Base-by-base conservation (phyloP, 108 stramenopile species). In the Stephanodiscus triporus region DNA sequence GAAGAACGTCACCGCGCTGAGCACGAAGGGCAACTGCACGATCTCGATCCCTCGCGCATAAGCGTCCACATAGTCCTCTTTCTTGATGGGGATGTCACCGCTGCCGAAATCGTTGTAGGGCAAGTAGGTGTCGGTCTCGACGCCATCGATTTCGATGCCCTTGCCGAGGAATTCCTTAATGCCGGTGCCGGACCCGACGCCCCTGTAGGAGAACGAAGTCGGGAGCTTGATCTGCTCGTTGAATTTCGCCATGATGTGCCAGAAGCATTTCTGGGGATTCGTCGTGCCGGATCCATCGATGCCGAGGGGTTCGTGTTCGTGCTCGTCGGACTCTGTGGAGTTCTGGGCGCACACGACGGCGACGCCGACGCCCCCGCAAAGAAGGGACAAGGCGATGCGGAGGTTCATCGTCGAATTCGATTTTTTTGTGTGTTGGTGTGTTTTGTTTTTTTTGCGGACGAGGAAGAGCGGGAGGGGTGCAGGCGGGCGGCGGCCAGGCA, bases 251-350 rank as follows among this genome's bases (percentile, higher is more conserved):
- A 96, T 88, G 36, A 94, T 84, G 47, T 87, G 73, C 91, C 91
- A 94, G 60, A 84, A 88, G 77, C 90, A 96, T 63, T 89, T 90
- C 55, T 87, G 87, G 24, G 95, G 95, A 66, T 96, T 96, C 19
- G 95, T 96, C 13, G 95, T 96, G 14, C 95, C 95, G 36, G 78
- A 81, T 42, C 95, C 95, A 48, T 94, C 88, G 30, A 96, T n/a
- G 36, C 60, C 36, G n/a, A 61, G 60, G 30, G 22, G 22, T 38
- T 61, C 60, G 19, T 61, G 11, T 23, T 54, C 4, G 2, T 5
- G 32, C 4, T 34, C 5, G 32, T 34, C 32, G 32, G n/a, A n/a
- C n/a, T n/a, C n/a, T n/a, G n/a, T n/a, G n/a, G n/a, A n/a, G n/a
- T n/a, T 34, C 53, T 54, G 26, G 53, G 24, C 23, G 30, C 56